phyloP scores from a whole-genome alignment of 2,329 filamentous ascomycete species.

The Exophiala calicioides region DNA sequence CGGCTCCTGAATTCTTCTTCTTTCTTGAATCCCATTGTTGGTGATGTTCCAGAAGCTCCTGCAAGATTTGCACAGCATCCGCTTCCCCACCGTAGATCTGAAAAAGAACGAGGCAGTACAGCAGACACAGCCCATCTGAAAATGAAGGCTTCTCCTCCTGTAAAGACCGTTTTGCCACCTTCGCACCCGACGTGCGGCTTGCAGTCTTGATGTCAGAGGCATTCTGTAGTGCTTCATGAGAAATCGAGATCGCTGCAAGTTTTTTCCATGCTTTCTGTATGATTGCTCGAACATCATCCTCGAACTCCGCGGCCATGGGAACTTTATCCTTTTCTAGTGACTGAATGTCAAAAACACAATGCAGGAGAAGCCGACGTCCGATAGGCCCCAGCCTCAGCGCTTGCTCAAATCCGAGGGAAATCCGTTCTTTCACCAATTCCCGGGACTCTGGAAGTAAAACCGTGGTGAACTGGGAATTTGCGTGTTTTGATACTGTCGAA shows the following conservation, averaged over 20 bases:
- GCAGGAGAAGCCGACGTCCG: conserved; percentile 7
- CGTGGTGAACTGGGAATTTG: background rate
- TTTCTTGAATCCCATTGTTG: conserved; percentile 42
- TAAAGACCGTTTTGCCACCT: conserved; percentile 33
- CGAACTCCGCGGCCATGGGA: conserved; percentile 14
- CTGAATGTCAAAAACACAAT: conserved; percentile 8
- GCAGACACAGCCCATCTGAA: conserved; percentile 69
- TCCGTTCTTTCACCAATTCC: conserved; percentile 17
- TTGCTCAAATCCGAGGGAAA: conserved; percentile 22
- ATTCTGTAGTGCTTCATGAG: conserved; percentile 43
- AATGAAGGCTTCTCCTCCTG: conserved; percentile 41
- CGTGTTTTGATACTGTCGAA: background rate
- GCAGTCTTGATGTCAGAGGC: background rate
- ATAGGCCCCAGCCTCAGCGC: conserved; percentile 16
- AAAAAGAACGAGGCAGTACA: conserved; percentile 81
- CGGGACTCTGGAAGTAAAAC: conserved; percentile 9
- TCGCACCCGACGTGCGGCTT: conserved; percentile 21
- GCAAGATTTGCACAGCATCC: conserved; percentile 78
- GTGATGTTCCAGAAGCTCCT: conserved; percentile 76
- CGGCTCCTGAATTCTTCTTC: conserved; percentile 24
- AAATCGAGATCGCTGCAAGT: conserved; percentile 33
- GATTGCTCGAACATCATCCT: conserved; percentile 16
- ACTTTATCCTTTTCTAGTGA: conserved; percentile 3
- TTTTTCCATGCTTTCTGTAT: conserved; percentile 46
- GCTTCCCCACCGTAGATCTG: conserved; percentile 88